Evolutionary conservation across 148 eudicot species (phyloP), one percentile per base, ranked within the genome.

Genomic region (Vaccinium vitisidaea): DNA sequence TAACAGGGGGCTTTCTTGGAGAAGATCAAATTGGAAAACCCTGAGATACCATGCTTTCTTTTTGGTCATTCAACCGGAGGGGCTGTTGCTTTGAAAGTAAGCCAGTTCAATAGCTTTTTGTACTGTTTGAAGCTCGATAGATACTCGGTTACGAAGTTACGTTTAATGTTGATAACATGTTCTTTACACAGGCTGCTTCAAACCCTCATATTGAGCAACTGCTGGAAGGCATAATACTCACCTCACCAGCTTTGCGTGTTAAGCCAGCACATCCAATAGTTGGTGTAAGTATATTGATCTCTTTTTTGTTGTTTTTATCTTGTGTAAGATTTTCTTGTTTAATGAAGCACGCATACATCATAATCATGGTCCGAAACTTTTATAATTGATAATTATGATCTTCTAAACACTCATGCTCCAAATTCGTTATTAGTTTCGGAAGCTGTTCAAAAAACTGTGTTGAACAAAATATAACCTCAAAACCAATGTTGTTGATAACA

Each of bases 51-150:
- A 39, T 94, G 95, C 89, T 96, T 96, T 85, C 89, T 94, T 36
- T 96, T 90, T 91, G 99, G 99, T 87, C 99, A 96, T 85, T 96
- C 99, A 71, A 96, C 99, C 77, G 99, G 99, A 84, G 99, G 95
- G 43, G 94, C 99, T 65, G 94, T 96, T 52, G 92, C 93, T 83
- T 83, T 96, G 81, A 94, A 96, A 92, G 99, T 96, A 81, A 70
- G 75, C 83, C 65, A 48, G 56, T 48, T 61, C 18, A 56, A 50
- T 19, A 25, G 12, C 39, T 77, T 36, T 82, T 1, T 7, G 5
- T 49, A 9, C 59, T 54, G 59, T 67, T 73, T 39, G 13, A 81
- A 50, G 58, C 12, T 76, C 23, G 70, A 80, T 30, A 23, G 39
- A 58, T 48, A 7, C 39, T 16, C 21, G 1, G 19, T 18, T 36